Evolutionary conservation across 108 stramenopile species (phyloP).

Genomic region (Schizochytrium sp.): DNA sequence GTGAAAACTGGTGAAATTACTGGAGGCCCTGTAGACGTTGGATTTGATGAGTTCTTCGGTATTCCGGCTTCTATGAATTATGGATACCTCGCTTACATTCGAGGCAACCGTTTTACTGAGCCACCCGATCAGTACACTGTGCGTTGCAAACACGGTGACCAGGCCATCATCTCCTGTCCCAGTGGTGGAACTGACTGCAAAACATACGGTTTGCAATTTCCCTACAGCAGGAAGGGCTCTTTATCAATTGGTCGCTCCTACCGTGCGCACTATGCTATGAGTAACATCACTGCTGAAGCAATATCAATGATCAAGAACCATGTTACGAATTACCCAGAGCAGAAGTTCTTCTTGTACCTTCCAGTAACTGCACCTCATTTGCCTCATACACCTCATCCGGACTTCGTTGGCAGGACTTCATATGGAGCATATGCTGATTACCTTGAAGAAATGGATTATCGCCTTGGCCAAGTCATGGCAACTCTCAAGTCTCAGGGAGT

Average conservation of each 20-base stretch:
- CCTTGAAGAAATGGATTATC: background rate
- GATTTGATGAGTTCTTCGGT: too few relatives aligned
- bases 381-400: background rate
- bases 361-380: background rate
- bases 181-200: background rate
- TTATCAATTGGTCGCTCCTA: background rate
- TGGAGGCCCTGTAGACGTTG: too few relatives aligned
- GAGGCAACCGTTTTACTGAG: too few relatives aligned
- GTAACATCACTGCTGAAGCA: constrained; percentile 10
- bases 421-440: background rate
- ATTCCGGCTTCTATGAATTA: too few relatives aligned
- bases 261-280: background rate
- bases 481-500: background rate
- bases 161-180: too few relatives aligned
- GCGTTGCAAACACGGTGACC: too few relatives aligned
- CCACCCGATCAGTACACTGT: too few relatives aligned
- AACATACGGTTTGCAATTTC: background rate
- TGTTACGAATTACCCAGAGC: too few relatives aligned
- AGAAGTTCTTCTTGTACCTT: background rate
- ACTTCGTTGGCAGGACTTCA: background rate
- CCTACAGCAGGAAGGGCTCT: background rate
- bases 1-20: too few relatives aligned
- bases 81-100: too few relatives aligned
- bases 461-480: background rate
- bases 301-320: constrained; percentile 7